Base-by-base conservation (phyloP, 2,329 filamentous ascomycete species). In the Alternaria incomplexa region DNA sequence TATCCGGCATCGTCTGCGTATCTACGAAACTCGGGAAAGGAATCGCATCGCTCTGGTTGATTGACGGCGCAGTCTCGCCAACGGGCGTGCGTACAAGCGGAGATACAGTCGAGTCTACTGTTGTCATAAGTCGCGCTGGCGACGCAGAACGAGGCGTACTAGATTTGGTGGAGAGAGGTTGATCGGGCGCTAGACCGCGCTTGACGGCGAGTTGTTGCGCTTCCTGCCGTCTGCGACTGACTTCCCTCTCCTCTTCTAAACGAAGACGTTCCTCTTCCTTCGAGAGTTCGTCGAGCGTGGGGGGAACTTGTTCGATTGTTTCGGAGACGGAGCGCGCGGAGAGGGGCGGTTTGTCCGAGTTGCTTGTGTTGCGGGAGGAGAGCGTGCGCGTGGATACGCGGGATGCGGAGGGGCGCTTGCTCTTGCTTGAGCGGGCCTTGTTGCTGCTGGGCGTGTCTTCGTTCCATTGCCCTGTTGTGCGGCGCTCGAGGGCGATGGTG, bases 401-500 rank as follows among this genome's bases (percentile, higher is more conserved):
- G 28, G 84, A 86, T 1, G 80, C 82, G 9, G 83, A 83, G 15
- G 83, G 80, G 13, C 81, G 69, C 63, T 82, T 83, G 62, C 69
- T 75, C 32, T 70, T 82, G 79, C 51, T 72, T 13, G 72, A 73
- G 11, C 71, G 82, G 88, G 67, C 85, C 89, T 56, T 81, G 89
- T 86, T 91, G 48, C 86, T 88, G 72, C 91, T 93, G 69, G 90
- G 90, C 48, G 87, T 86, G 73, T 93, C 91, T 60, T 96, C 93
- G 15, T 83, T 83, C 45, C 82, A 83, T 28, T 83, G 77, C 4
- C 81, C 82, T 1, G 86, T 88, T n/a, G 86, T 87, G 28, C 91
- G 88, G 56, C 91, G 88, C 63, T 93, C 90, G 64, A 97, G 84
- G 4, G 90, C 89, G 77, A 97, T 90, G 3, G 93, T 92, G 71